phyloP scores from a whole-genome alignment of 306 rosid species.

The Mimosa bimucronata region DNA sequence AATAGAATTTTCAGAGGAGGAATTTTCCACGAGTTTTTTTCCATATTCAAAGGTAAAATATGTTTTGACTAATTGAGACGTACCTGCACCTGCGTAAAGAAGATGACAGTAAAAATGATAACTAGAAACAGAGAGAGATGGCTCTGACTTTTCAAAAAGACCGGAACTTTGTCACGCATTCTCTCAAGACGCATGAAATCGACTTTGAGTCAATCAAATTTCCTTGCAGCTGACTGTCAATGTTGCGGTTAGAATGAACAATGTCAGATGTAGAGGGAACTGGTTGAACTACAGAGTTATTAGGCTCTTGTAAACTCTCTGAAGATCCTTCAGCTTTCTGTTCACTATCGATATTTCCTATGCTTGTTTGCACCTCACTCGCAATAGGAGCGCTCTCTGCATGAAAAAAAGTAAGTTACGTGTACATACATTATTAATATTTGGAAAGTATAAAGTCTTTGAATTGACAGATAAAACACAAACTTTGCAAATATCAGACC shows the following conservation, averaged over 20 bases:
- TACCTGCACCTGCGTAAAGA: too few relatives aligned
- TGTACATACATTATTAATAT: constrained; percentile 20
- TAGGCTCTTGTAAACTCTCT: constrained; percentile 48
- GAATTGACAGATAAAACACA: constrained; percentile 15
- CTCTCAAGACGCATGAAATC: constrained; percentile 54
- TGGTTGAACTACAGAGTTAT: constrained; percentile 30
- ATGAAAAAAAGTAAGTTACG: constrained; percentile 32
- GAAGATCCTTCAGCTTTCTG: constrained; percentile 52
- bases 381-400: constrained; percentile 45
- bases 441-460: constrained; percentile 27
- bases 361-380: constrained; percentile 41
- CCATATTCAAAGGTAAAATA: too few relatives aligned
- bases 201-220: constrained; percentile 38
- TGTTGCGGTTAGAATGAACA: constrained; percentile 38
- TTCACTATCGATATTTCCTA: constrained; percentile 47
- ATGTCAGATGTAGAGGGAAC: constrained; percentile 41
- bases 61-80: too few relatives aligned
- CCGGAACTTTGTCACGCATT: constrained; percentile 48
- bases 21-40: too few relatives aligned
- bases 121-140: constrained; percentile 62
- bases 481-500: constrained; percentile 47
- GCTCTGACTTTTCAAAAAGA: constrained; percentile 67
- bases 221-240: constrained; percentile 46
- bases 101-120: too few relatives aligned
- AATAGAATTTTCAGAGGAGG: too few relatives aligned